Evolutionary conservation across 2,329 filamentous ascomycete genomes (phyloP), one percentile per base, ranked within the genome.

Genomic region (Fusarium udum): DNA sequence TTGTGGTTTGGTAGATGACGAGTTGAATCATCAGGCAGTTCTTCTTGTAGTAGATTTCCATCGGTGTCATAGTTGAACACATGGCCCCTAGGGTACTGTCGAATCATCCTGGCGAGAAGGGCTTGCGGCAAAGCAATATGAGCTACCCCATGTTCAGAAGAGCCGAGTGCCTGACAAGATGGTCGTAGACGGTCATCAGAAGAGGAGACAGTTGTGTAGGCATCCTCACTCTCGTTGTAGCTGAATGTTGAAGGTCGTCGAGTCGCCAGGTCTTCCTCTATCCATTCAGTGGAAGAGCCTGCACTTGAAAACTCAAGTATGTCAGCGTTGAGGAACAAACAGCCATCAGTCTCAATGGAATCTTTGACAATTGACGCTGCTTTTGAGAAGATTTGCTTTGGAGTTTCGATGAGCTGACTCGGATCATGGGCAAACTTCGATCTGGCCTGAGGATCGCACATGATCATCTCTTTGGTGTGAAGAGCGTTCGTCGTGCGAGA

Each of bases 61-160:
- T 82, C 74, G 9, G 79, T 78, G 20, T 82, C 83, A 36, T 84
- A 85, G 55, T 83, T 84, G 67, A 86, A 87, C 2, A 87, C 80
- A 55, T 83, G 83, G 0, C 87, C 87, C 14, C 80, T 76, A 0
- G 86, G 86, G 63, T 88, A 85, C 3, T 83, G 79, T 18, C 81
- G 81, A 3, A 87, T 75, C 11, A 88, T 80, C 5, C 78, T 79
- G 2, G 79, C 75, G 5, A 88, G 77, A 20, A 85, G 81, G 10
- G 70, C 78, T 56, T 86, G 83, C 0, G 83, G 79, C 3, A 87
- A 64, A 5, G 74, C 72, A 15, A 75, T 65, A 10, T 74, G 51
- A 14, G 34, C 39, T 13, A 22, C 31, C 8, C 4, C n/a, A 62
- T 15, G 74, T 62, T 60, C 67, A 0, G 71, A 73, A 3, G 71